These are phyloP conservation scores for Angophora floribunda DNA, from an alignment of 345 rosid genomes.

Conservation along the genomic window DNA sequence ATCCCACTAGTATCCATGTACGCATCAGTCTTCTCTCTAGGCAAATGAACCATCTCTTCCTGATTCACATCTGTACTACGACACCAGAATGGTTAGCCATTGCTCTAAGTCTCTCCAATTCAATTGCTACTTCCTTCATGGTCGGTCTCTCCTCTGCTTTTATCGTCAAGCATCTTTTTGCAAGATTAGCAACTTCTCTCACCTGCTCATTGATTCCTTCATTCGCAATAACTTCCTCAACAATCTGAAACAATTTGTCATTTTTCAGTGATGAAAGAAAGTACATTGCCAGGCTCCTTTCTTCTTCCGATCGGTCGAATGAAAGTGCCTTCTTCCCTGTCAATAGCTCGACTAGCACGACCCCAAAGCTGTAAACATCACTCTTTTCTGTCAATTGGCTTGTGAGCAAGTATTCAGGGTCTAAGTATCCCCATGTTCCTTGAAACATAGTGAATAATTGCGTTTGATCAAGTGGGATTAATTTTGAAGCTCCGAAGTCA, in stretches of 20 bases:
- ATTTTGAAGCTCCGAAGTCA: constrained; percentile 39
- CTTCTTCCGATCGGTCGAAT: constrained; percentile 3
- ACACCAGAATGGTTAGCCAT: not conserved
- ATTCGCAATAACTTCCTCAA: not conserved
- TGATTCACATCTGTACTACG: not conserved
- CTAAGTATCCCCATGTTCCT: constrained; percentile 35
- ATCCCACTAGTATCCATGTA: too few species aligned
- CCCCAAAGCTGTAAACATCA: constrained; percentile 41
- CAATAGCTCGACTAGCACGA: constrained; percentile 27
- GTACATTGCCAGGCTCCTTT: constrained; percentile 9
- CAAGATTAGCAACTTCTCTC: constrained; percentile 7
- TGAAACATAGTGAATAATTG: constrained; percentile 30
- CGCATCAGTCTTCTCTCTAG: not conserved
- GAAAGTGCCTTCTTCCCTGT: constrained; percentile 15
- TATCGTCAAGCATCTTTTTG: constrained; percentile 12
- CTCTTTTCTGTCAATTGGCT: constrained; percentile 21
- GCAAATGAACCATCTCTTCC: not conserved
- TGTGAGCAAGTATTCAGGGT: constrained; percentile 30
- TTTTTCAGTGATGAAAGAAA: constrained; percentile 15
- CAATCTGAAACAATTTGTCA: not conserved
- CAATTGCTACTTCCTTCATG: constrained; percentile 5
- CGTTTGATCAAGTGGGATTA: constrained; percentile 25
- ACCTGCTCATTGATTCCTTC: not conserved
- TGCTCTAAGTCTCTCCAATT: constrained; percentile 5
- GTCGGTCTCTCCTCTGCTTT: constrained; percentile 15